Evolutionary conservation across 306 rosid species (phyloP).

Genomic region (Lablab purpureus): DNA sequence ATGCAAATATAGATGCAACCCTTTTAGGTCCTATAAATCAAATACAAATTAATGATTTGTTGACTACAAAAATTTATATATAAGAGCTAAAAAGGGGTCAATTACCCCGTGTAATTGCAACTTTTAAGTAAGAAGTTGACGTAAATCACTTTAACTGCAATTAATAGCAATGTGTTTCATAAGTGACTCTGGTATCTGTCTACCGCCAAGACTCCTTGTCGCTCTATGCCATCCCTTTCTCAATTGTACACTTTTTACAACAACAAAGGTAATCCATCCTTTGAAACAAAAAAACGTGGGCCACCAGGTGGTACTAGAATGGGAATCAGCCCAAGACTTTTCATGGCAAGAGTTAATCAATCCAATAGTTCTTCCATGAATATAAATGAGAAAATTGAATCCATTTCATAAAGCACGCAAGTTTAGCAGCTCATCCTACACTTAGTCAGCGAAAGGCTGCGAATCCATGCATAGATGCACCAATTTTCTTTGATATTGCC

Average conservation of each 20-base stretch:
- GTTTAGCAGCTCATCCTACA: background rate
- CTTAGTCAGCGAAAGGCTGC: constrained; percentile 72
- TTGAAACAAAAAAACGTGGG: constrained; percentile 30
- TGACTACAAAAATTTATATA: constrained; percentile 48
- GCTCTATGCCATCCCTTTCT: constrained; percentile 26
- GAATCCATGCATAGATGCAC: constrained; percentile 98
- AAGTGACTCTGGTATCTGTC: constrained; percentile 33
- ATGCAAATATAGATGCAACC: constrained; percentile 24
- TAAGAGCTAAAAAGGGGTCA: constrained; percentile 41
- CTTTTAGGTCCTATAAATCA: constrained; percentile 24
- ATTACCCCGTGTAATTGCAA: constrained; percentile 27
- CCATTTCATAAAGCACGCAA: background rate
- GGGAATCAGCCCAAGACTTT: constrained; percentile 25
- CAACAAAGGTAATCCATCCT: constrained; percentile 25
- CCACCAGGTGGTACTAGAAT: constrained; percentile 4
- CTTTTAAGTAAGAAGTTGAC: background rate
- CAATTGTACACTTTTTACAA: constrained; percentile 16
- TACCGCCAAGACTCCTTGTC: constrained; percentile 34
- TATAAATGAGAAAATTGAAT: constrained; percentile 29
- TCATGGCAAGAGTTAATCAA: constrained; percentile 22
- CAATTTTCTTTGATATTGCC: constrained; percentile 84
- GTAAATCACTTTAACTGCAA: constrained; percentile 40
- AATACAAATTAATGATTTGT: constrained; percentile 34
- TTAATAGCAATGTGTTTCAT: constrained; percentile 14
- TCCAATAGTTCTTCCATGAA: constrained; percentile 26